phyloP scores from a whole-genome alignment of 2,329 filamentous ascomycete species.

The Thermoascus crustaceus region DNA sequence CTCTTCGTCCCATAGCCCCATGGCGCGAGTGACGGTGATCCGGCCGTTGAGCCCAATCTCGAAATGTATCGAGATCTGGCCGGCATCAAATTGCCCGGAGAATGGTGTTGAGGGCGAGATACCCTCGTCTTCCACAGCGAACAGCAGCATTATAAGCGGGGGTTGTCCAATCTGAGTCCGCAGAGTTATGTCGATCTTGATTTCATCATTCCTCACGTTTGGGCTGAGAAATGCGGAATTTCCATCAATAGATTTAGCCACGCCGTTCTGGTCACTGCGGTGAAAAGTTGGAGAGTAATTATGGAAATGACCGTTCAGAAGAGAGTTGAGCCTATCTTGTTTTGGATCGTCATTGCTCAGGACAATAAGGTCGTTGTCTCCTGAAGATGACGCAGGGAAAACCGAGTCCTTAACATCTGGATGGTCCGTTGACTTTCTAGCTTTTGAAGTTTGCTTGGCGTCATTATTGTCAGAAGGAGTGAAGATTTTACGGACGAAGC shows the following conservation, averaged over 20 bases:
- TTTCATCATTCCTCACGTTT: constrained; percentile 13
- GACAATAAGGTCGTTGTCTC: constrained; percentile 14
- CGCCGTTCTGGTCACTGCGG: neutral
- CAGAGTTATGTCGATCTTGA: constrained; percentile 31
- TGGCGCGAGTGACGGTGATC: constrained; percentile 30
- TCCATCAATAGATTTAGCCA: neutral
- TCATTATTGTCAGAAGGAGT: constrained; percentile 13
- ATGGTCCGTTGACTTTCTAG: constrained; percentile 1
- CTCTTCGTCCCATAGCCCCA: constrained; percentile 24
- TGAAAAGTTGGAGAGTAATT: no score
- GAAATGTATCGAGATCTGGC: constrained; percentile 27
- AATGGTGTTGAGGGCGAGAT: constrained; percentile 8
- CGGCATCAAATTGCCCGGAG: constrained; percentile 8
- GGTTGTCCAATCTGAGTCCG: constrained; percentile 32
- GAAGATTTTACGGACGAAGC: constrained; percentile 31
- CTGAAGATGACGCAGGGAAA: constrained; percentile 9
- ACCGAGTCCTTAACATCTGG: constrained; percentile 5
- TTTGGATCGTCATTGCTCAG: constrained; percentile 36
- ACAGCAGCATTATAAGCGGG: constrained; percentile 30
- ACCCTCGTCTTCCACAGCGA: constrained; percentile 18
- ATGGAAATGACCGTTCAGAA: constrained; percentile 40
- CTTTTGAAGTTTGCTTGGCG: constrained; percentile 6
- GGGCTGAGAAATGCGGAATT: neutral
- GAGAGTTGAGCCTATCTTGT: constrained; percentile 47
- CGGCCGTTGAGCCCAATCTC: constrained; percentile 35